Base-by-base conservation (phyloP, 2,329 filamentous ascomycete genomes). In the Bipolaris zeicola region DNA sequence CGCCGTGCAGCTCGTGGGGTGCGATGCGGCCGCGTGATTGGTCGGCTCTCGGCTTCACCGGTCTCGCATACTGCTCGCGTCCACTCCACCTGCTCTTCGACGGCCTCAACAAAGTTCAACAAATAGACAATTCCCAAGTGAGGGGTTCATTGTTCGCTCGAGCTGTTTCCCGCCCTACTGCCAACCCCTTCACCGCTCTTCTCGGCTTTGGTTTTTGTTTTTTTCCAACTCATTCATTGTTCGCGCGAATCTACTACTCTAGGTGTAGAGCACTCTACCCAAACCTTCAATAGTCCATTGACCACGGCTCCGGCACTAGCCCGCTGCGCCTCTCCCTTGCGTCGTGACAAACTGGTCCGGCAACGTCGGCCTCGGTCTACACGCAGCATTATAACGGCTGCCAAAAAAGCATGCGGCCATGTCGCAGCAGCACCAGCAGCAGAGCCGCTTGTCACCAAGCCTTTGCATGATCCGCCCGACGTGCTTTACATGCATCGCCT, bases 1-100 rank as follows among this genome's bases (percentile, higher is more conserved):
- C 66, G 70, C 69, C 70, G 74, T 74, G 67, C 72, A 69, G 70
- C 62, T 67, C 61, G 65, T 67, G 63, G 64, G 63, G 55, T 61
- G 52, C 52, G 20, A 51, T 22, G 28, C 50, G 28, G 20, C 41
- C 34, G 38, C 52, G 43, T 68, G 57, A 75, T 73, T 73, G 70
- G 71, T 47, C 33, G 44, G 49, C 58, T 26, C 57, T 52, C 58
- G 43, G 18, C 34, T 55, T 69, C 64, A 71, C 66, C 65, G 67
- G 68, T 71, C 61, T 60, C 62, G 64, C 63, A 47, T 58, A 44
- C 42, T 48, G 55, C 52, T 60, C 53, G 60, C 55, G 52, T 57
- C 53, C 60, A 65, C 64, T 64, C 62, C 62, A 68, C 63, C 64
- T 63, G 58, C 64, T 61, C 58, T 62, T 66, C 58, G 57, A 68